Evolutionary conservation across 805 yeast species (phyloP), one percentile per base, ranked within the genome.

Genomic region (Sugiyamaella chiloensis): DNA sequence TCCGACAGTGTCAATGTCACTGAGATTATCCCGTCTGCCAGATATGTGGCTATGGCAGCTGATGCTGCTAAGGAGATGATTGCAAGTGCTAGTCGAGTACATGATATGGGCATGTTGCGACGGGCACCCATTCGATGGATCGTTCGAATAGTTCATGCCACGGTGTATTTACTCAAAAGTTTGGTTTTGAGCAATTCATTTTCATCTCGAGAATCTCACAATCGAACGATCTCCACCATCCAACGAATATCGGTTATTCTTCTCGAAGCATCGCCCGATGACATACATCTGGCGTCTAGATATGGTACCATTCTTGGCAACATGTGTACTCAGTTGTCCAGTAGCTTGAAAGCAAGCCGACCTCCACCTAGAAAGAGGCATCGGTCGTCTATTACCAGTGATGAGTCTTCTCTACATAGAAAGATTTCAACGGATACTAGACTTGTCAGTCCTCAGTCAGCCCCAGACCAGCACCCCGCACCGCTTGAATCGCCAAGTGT

Each of bases 71-170:
- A 82, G 57, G 95, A 86, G 60, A 78, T 87, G 57, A 67, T 90
- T 23, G 73, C 76, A 20, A 83, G 85, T 3, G 85, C 90, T 3
- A 79, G 78, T 47, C 67, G 93, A 32, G 80, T 88, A 4, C 87
- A 83, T 57, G 56, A 52, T 11, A 66, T 84, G 50, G 78, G 76
- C 50, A 67, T 83, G 71, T 67, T 88, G 46, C 72, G 80, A 48
- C 84, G 75, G 60, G 87, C 89, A 82, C 96, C 98, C 1, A 89
- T 88, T n/a, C 71, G 96, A 53, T 89, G 96, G 96, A 81, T 85
- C 5, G 84, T 87, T 0, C 73, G 96, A 44, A 80, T 88, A 23
- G 89, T 90, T 17, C 79, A 91, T 57, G 87, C 96, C 0, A 88
- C 88, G 9, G 93, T 96, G 1, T 90, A 89, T 62, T 76, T 91